Evolutionary conservation across 208 protist species (phyloP).

Genomic region (Leishmania turanica): DNA sequence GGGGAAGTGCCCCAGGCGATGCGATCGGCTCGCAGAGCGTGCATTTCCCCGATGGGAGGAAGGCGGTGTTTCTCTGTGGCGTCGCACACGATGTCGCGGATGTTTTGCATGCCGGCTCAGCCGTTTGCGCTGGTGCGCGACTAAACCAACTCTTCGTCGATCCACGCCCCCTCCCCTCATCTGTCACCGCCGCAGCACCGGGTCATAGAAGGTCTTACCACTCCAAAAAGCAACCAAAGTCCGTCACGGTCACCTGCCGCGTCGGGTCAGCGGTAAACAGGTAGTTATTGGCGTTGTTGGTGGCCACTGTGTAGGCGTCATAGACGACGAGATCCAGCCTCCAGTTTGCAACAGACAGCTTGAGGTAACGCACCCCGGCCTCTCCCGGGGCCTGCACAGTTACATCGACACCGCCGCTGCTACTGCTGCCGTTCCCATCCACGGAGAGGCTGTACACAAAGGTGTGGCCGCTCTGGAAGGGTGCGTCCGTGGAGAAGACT

Average conservation of each 20-base stretch:
- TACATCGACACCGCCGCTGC: not conserved
- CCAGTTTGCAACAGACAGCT: conserved; percentile 25
- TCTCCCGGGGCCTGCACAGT: too few relatives aligned
- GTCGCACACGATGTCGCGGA: conserved; percentile 36
- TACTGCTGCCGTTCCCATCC: not conserved
- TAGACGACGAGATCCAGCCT: conserved; percentile 19
- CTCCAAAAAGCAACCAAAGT: conserved; percentile 29
- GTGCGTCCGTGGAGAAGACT: conserved; percentile 39
- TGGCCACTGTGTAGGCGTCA: not conserved
- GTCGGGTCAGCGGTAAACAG: conserved; percentile 7
- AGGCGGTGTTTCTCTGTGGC: not conserved
- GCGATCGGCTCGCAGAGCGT: conserved; percentile 5
- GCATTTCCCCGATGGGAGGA: too few relatives aligned
- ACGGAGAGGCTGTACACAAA: conserved; percentile 41
- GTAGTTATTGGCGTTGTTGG: not conserved
- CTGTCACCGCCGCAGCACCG: conserved; percentile 17
- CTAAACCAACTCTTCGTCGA: conserved; percentile 11
- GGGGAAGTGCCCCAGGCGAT: not conserved
- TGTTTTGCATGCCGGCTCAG: conserved; percentile 27
- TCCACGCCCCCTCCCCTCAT: conserved; percentile 14
- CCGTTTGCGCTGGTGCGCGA: conserved; percentile 7
- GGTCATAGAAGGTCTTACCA: conserved; percentile 36
- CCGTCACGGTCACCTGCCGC: conserved; percentile 13
- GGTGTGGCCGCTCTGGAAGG: conserved; percentile 32
- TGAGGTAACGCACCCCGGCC: conserved; percentile 9